Evolutionary conservation across 306 rosid genomes (phyloP).

Genomic region (Inga leiocalycina): DNA sequence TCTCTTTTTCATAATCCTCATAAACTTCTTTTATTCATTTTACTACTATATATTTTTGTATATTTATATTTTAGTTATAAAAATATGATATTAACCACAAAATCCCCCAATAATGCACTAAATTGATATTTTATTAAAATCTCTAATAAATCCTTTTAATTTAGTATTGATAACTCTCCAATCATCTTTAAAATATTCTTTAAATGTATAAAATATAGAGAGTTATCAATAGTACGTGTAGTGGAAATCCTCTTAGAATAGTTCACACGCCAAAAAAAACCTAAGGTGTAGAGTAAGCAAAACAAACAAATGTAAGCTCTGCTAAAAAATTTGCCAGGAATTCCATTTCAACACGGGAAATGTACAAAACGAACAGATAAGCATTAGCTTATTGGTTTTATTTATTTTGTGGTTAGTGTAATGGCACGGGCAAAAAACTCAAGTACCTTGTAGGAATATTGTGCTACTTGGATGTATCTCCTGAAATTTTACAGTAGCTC

Average conservation of each 20-base stretch:
- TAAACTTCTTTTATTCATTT: too few species aligned
- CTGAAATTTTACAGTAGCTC: constrained; percentile 43
- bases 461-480: constrained; percentile 86
- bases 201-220: too few species aligned
- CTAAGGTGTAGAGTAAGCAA: constrained; percentile 10
- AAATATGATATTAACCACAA: too few species aligned
- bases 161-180: too few species aligned
- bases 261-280: not conserved
- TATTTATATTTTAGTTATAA: too few species aligned
- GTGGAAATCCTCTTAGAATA: constrained; percentile 25
- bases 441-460: constrained; percentile 68
- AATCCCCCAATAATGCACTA: too few species aligned
- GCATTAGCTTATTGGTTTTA: constrained; percentile 3
- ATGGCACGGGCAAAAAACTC: not conserved
- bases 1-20: too few species aligned
- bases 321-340: constrained; percentile 83
- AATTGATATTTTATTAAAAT: too few species aligned
- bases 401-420: not conserved
- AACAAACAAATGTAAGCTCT: constrained; percentile 72
- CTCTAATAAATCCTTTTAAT: too few species aligned
- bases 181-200: too few species aligned
- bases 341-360: constrained; percentile 69
- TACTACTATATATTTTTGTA: too few species aligned
- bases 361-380: constrained; percentile 34
- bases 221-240: not conserved